Evolutionary conservation across 2,329 filamentous ascomycete species (phyloP), one percentile per base, ranked within the genome.

Genomic region (Clarireedia homoeocarpa): DNA sequence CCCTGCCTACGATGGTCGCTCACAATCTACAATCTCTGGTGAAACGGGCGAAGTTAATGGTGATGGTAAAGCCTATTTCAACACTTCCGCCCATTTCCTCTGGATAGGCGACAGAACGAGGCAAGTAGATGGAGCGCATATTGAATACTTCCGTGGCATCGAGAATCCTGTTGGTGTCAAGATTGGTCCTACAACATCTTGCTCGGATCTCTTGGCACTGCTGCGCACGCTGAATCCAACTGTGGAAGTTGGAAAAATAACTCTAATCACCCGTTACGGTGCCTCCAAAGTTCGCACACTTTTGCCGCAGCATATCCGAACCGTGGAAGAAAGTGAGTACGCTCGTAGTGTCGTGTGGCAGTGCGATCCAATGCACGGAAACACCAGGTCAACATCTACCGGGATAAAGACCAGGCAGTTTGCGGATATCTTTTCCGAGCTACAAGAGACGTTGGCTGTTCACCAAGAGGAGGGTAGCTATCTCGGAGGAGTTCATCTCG

Each of bases 321-420:
- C 89, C 39, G 92, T 99, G 26, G 87, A 94, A 71, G 79, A 79
- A 65, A 91, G 88, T 56, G 90, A 85, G 72, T 84, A 83, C 71
- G 71, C 71, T 48, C 71, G 76, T 51, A 74, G 72, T 23, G 90
- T 95, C 4, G 89, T 96, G 65, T 97, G 92, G 92, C 94, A 97
- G 74, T 97, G 92, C 74, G 94, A 99, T 73, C 94, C 94, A 23
- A 99, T 99, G 94, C 94, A 99, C 73, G 94, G 94, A 60, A 87
- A 87, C 73, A 86, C 83, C 39, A 74, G 78, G 45, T 79, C 81
- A 20, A 92, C 89, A 0, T 79, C 82, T 0, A 75, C 81, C 0
- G 91, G 91, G 26, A 83, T 96, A 74, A 99, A 99, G 77, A 99
- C 94, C 1, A 83, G 94, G 15, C 86, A 88, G 55, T 99, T 99